A percentile compares a stretch with the other conserved stretches of the same genome.
These are phyloP conservation scores for Coemansia sp. DNA, from an alignment of 192 early-diverging fungal genomes.

Conservation along the genomic window DNA sequence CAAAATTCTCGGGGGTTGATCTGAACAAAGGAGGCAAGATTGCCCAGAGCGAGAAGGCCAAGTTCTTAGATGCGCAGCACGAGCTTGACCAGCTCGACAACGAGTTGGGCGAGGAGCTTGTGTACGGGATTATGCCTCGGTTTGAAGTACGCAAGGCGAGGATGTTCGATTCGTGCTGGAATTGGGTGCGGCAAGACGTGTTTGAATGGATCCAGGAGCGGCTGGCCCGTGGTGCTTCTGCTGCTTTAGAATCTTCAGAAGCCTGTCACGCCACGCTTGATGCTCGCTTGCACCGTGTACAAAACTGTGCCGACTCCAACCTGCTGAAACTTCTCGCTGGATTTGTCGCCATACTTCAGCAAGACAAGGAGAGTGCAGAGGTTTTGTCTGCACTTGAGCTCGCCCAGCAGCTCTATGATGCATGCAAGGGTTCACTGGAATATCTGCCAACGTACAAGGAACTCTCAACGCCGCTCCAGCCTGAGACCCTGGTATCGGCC, in stretches of 20 bases:
- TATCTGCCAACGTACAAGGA: slow-evolving; percentile 80
- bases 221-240: slow-evolving; percentile 22
- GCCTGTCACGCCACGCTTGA: slow-evolving; percentile 37
- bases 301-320: background rate
- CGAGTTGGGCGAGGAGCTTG: slow-evolving; percentile 79
- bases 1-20: slow-evolving; percentile 76
- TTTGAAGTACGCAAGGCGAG: slow-evolving; percentile 85
- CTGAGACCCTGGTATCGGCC: slow-evolving; percentile 68
- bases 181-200: slow-evolving; percentile 68
- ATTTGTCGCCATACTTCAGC: background rate
- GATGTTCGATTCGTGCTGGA: slow-evolving; percentile 91
- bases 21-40: slow-evolving; percentile 67
- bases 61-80: slow-evolving; percentile 61
- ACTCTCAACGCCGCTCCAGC: slow-evolving; percentile 75
- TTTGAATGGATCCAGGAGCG: slow-evolving; percentile 69
- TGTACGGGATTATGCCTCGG: slow-evolving; percentile 74
- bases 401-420: slow-evolving; percentile 67
- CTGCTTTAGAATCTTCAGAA: slow-evolving; percentile 25
- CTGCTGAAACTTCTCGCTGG: background rate
- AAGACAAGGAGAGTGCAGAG: background rate
- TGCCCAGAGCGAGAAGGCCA: slow-evolving; percentile 62
- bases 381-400: slow-evolving; percentile 33
- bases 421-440: slow-evolving; percentile 71
- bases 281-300: background rate
- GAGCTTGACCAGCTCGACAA: slow-evolving; percentile 73